These are phyloP conservation scores for Psilocybe tampanensis DNA, from an alignment of 768 basidiomycete genomes.

Conservation along the genomic window DNA sequence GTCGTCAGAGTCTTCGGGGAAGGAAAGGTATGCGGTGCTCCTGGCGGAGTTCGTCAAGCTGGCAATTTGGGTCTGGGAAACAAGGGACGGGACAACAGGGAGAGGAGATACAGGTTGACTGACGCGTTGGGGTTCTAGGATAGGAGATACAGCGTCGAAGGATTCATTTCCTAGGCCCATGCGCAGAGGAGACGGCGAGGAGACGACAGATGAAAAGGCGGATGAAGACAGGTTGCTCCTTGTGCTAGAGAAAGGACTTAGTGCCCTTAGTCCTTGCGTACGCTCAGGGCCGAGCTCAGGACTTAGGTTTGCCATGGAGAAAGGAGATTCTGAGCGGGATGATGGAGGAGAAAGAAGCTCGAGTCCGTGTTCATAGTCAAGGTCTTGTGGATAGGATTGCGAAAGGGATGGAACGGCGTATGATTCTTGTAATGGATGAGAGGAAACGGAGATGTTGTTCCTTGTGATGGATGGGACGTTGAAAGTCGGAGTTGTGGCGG, in stretches of 20 bases:
- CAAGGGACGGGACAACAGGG: background rate
- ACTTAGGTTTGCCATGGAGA: slow-evolving; percentile 31
- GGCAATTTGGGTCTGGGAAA: background rate
- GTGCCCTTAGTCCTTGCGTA: slow-evolving; percentile 3
- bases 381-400: slow-evolving; percentile 43
- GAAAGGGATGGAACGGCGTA: slow-evolving; percentile 40
- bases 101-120: slow-evolving; percentile 3
- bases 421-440: slow-evolving; percentile 2
- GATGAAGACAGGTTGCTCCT: slow-evolving; percentile 4
- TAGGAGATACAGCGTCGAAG: slow-evolving; percentile 19
- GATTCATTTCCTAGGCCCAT: slow-evolving; percentile 19
- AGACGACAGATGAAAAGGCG: slow-evolving; percentile 10
- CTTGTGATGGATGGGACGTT: background rate
- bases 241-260: slow-evolving; percentile 6
- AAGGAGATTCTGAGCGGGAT: slow-evolving; percentile 43
- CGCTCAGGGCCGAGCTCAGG: slow-evolving; percentile 6
- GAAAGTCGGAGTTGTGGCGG: background rate
- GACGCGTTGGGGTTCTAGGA: slow-evolving; percentile 2
- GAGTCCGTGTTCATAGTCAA: slow-evolving; percentile 44
- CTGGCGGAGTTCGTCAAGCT: slow-evolving; percentile 13
- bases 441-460: background rate
- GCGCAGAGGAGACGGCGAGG: slow-evolving; percentile 14
- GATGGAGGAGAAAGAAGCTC: slow-evolving; percentile 48
- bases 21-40: slow-evolving; percentile 20
- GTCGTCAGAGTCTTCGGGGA: slow-evolving; percentile 12